A percentile compares a stretch with the other conserved stretches of the same genome.
Evolutionary conservation across 306 rosid species (phyloP).

Genomic region (Leucaena leucocephala): DNA sequence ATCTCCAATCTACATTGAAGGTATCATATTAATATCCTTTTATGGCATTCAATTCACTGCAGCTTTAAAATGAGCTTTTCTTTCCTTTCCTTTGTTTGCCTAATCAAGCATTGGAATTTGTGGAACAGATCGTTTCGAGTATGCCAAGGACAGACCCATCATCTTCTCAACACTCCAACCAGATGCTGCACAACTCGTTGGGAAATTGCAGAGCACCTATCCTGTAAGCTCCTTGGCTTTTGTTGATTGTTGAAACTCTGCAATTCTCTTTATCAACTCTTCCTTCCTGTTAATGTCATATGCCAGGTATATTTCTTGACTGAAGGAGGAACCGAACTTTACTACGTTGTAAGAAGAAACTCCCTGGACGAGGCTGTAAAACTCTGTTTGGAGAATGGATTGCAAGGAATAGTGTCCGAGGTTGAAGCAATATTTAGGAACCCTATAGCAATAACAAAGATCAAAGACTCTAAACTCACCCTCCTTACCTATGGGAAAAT

Average conservation of each 20-base stretch:
- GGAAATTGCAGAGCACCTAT: conserved; percentile 60
- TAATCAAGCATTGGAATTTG: neutral
- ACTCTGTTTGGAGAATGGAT: conserved; percentile 75
- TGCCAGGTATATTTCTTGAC: conserved; percentile 87
- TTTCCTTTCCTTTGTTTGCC: neutral
- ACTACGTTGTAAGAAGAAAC: conserved; percentile 79
- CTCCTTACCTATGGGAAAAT: conserved; percentile 79
- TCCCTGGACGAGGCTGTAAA: conserved; percentile 92
- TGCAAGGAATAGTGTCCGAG: conserved; percentile 90
- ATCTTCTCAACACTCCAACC: conserved; percentile 81
- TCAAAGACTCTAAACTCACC: conserved; percentile 80
- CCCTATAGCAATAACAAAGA: conserved; percentile 67
- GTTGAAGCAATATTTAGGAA: conserved; percentile 71
- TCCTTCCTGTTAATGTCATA: conserved; percentile 4
- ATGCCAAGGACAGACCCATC: conserved; percentile 65
- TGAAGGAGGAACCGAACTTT: conserved; percentile 79
- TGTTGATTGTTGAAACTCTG: neutral
- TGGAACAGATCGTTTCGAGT: conserved; percentile 60
- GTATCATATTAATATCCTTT: conserved; percentile 34
- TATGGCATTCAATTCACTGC: neutral
- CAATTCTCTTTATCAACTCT: neutral
- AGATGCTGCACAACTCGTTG: conserved; percentile 65
- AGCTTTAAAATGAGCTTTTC: neutral
- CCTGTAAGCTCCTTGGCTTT: conserved; percentile 51
- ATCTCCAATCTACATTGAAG: conserved; percentile 59